Conservation (phyloP, 352 stramenopile genomes). For the Aphanomyces cochlioides region DNA sequence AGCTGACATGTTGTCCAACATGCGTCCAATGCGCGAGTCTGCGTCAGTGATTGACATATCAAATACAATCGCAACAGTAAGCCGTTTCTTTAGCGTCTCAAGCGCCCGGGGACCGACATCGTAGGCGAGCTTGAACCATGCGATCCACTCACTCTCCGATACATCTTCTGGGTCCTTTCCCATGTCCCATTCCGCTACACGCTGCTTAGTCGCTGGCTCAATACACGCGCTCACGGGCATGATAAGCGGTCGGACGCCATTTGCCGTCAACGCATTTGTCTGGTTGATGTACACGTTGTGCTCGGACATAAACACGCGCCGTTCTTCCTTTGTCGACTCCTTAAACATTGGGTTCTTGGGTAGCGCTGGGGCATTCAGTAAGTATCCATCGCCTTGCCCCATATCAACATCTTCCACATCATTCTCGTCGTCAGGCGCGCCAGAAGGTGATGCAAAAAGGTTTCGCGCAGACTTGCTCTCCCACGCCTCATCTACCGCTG, state of each 20-base stretch:
- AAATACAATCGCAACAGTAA: neutral
- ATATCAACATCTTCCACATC: no score
- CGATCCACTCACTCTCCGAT: neutral
- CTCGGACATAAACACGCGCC: neutral
- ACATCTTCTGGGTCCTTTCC: neutral
- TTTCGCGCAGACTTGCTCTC: no score
- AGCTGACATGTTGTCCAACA: neutral
- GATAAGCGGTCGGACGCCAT: neutral
- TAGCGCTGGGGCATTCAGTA: neutral
- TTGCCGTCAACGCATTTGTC: neutral
- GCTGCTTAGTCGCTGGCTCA: constrained; percentile 2
- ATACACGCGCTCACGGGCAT: neutral
- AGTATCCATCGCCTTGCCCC: constrained; percentile 1
- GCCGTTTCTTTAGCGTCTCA: neutral
- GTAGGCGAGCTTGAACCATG: neutral
- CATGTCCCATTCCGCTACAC: neutral
- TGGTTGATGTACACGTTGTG: neutral
- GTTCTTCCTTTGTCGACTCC: no score
- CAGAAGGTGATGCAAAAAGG: no score
- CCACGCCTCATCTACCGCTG: no score
- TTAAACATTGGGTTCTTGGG: neutral
- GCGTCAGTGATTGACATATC: neutral
- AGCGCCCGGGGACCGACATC: neutral
- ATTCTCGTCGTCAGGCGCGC: no score
- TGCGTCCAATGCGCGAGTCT: no score